Evolutionary conservation across 2,329 filamentous ascomycete genomes (phyloP), one percentile per base, ranked within the genome.

Genomic region (Diaporthe aspalathi): DNA sequence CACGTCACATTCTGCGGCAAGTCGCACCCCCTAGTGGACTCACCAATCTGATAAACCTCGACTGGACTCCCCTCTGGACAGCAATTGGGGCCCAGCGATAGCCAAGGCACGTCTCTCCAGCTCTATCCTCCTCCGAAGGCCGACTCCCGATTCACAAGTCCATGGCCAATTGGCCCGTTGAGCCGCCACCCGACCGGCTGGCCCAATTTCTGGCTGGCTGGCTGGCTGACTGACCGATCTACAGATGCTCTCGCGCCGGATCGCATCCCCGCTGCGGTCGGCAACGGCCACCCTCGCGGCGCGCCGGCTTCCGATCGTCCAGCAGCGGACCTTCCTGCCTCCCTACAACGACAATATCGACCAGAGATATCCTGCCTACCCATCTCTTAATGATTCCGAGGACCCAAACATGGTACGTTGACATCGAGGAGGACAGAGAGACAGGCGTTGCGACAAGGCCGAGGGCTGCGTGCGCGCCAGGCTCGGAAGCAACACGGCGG

Each of bases 241-340:
- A 17, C 77, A 91, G 89, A 91, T 91, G 89, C 85, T 91, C 80
- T 84, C 86, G 75, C 85, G 86, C 82, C 87, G 87, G 84, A 83
- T 91, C 81, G 84, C 82, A 60, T 80, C 83, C 77, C 81, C 82
- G 75, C 76, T 85, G 78, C 83, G 84, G 76, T 83, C 84, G 78
- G 83, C 81, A 71, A 57, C 71, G 9, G 79, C 83, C 74, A 80
- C 85, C 67, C 80, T 83, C 72, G 81, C 84, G 74, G 79, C 82
- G 77, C 84, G 84, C 80, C 84, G 84, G 79, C 80, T 88, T 40
- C 85, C 88, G 67, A 81, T 86, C 73, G 79, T 85, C 73, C 89
- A 91, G 78, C 86, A 86, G 76, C 87, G 90, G 82, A 83, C 83
- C 73, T 90, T 88, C 77, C 77, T 90, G 52, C 88, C 88, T n/a